Base-by-base conservation (phyloP, 78 protist genomes). In the Pelomyxa schiedti region DNA sequence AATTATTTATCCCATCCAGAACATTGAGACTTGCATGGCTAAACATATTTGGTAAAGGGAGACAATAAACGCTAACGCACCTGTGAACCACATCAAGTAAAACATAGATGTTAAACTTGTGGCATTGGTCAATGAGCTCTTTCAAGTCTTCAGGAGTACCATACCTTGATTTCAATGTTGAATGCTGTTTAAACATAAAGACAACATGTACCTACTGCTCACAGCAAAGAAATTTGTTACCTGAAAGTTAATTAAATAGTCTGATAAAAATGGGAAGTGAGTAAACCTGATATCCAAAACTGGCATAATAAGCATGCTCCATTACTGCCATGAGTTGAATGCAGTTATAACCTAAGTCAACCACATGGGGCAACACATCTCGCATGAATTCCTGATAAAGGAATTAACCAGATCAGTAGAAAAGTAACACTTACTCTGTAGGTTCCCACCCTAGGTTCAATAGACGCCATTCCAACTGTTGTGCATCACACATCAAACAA, bases 251-350 rank as follows among this genome's bases (percentile, higher is more conserved):
- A n/a, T n/a, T n/a, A n/a, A n/a, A n/a, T n/a, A n/a, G n/a, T n/a
- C n/a, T n/a, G n/a, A n/a, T n/a, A n/a, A n/a, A n/a, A n/a, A n/a
- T n/a, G n/a, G n/a, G n/a, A n/a, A n/a, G n/a, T n/a, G n/a, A n/a
- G n/a, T n/a, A n/a, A n/a, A n/a, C n/a, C 72, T 78, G 96, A 79
- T 92, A 94, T 0, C 96, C 96, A 69, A 92, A 94, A 9, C 86
- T 74, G 8, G 96, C 98, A 76, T 96, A 96, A 84, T 92, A 96
- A 0, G 95, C 94, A 71, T 96, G 99, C 81, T 96, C 98, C 93
- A 76, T 84, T 40, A 96, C 70, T 4, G 97, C 99, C 96, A 96
- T 94, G 64, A 96, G 65, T 78, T 94, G 98, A n/a, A 92, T 77
- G 37, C 79, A 65, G 76, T 92, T 92, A 83, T 92, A 92, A 2